These are phyloP conservation scores for Schoenoplectus tabernaemontani DNA, from an alignment of 202 grass and related monocot genomes.

Conservation along the genomic window DNA sequence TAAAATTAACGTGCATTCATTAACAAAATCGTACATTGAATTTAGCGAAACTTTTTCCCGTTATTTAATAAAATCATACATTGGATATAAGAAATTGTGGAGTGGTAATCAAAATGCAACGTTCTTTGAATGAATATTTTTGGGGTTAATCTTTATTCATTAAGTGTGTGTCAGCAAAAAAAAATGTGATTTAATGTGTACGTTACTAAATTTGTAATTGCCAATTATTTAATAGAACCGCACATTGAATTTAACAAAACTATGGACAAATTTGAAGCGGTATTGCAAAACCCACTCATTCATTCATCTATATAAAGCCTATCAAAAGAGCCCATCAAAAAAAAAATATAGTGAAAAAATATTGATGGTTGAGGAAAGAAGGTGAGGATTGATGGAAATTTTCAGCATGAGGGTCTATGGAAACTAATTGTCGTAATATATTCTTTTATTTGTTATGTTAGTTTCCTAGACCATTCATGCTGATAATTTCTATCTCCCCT, in stretches of 20 bases:
- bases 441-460: neutral
- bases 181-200: too few relatives aligned
- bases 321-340: neutral
- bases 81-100: too few relatives aligned
- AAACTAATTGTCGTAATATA: neutral
- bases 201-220: too few relatives aligned
- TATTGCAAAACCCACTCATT: neutral
- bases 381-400: neutral
- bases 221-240: neutral
- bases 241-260: neutral
- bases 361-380: neutral
- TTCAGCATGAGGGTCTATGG: neutral
- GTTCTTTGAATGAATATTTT: too few relatives aligned
- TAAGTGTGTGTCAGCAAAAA: too few relatives aligned
- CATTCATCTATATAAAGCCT: neutral
- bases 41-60: too few relatives aligned
- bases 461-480: neutral
- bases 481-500: neutral
- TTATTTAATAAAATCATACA: too few relatives aligned
- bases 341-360: neutral
- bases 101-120: too few relatives aligned
- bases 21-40: neutral
- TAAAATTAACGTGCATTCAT: neutral
- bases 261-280: neutral
- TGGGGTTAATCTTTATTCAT: too few relatives aligned